A percentile compares a stretch with the other conserved stretches of the same genome.
Evolutionary conservation across 1,284 basidiomycete genomes (phyloP).

Genomic region (Cystobasidium sp.): DNA sequence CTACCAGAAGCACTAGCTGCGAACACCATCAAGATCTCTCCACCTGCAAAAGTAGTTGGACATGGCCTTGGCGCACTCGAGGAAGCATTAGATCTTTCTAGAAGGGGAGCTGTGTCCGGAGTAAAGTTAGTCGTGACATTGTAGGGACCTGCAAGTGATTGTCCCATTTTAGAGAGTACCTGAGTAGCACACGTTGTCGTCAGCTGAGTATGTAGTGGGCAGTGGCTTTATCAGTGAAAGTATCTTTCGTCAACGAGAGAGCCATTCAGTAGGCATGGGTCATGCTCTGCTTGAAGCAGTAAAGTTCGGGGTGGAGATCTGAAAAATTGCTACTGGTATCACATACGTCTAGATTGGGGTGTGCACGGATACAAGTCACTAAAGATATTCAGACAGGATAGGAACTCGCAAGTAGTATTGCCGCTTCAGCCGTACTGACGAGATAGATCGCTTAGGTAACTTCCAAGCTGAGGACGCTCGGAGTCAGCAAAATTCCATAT

Average conservation of each 20-base stretch:
- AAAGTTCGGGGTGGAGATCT: too few species aligned
- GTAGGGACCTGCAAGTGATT: not conserved
- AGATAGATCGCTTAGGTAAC: slow-evolving; percentile 29
- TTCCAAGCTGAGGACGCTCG: slow-evolving; percentile 7
- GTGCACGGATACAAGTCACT: not conserved
- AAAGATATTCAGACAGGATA: not conserved
- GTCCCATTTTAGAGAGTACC: not conserved
- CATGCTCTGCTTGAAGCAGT: too few species aligned
- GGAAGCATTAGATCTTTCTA: slow-evolving; percentile 40
- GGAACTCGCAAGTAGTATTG: not conserved
- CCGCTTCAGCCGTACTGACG: slow-evolving; percentile 28
- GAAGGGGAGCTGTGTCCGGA: slow-evolving; percentile 45
- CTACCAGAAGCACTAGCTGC: slow-evolving; percentile 42
- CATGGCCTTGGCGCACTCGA: slow-evolving; percentile 44
- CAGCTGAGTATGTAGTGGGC: too few species aligned
- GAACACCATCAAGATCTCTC: slow-evolving; percentile 40
- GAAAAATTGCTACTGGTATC: too few species aligned
- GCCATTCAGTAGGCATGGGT: too few species aligned
- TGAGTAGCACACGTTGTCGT: not conserved
- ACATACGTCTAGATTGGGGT: not conserved
- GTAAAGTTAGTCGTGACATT: slow-evolving; percentile 46
- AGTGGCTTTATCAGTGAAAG: too few species aligned
- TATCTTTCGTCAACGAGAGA: too few species aligned
- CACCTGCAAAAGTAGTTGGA: slow-evolving; percentile 45
- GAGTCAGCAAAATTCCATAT: not conserved